phyloP scores from a whole-genome alignment of 2,329 filamentous ascomycete genomes.

The Fusarium fujikuroi region DNA sequence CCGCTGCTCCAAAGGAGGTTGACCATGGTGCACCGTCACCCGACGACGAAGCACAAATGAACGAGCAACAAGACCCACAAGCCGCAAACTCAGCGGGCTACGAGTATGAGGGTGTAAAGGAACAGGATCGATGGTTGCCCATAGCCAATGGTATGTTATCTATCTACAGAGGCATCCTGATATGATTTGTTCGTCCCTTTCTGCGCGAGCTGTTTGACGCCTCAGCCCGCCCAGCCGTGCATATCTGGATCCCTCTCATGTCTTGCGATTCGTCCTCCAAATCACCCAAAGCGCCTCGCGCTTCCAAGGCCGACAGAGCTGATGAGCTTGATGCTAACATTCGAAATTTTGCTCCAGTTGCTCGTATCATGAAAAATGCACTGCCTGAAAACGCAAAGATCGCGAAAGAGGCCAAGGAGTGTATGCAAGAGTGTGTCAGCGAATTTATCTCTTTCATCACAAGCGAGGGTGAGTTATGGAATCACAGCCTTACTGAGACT shows the following conservation, averaged over 20 bases:
- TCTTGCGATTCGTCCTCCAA: slow-evolving; percentile 67
- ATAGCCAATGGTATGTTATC: slow-evolving; percentile 97
- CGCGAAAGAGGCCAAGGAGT: slow-evolving; percentile 98
- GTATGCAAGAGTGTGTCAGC: slow-evolving; percentile 99
- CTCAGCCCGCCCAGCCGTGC: slow-evolving; percentile 47
- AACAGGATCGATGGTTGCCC: slow-evolving; percentile 98
- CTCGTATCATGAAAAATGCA: slow-evolving; percentile 98
- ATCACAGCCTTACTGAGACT: slow-evolving; percentile 7
- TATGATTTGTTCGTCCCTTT: slow-evolving; percentile 55
- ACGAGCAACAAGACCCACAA: slow-evolving; percentile 84
- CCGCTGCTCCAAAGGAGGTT: slow-evolving; percentile 94
- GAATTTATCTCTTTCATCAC: slow-evolving; percentile 99
- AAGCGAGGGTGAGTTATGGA: slow-evolving; percentile 81
- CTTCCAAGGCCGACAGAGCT: slow-evolving; percentile 59
- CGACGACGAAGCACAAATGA: slow-evolving; percentile 95
- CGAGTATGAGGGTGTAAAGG: slow-evolving; percentile 96
- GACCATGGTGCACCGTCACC: slow-evolving; percentile 92
- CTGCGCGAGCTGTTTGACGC: slow-evolving; percentile 41
- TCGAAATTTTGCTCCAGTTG: slow-evolving; percentile 93
- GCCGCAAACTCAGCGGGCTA: slow-evolving; percentile 75
- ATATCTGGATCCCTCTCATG: slow-evolving; percentile 62
- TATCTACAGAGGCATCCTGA: slow-evolving; percentile 42
- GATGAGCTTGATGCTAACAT: slow-evolving; percentile 88
- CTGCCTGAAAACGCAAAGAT: slow-evolving; percentile 99
- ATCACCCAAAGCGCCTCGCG: slow-evolving; percentile 60